A percentile compares a stretch with the other conserved stretches of the same genome.
Evolutionary conservation across 768 basidiomycete species (phyloP).

Genomic region (Kwoniella bestiolae): DNA sequence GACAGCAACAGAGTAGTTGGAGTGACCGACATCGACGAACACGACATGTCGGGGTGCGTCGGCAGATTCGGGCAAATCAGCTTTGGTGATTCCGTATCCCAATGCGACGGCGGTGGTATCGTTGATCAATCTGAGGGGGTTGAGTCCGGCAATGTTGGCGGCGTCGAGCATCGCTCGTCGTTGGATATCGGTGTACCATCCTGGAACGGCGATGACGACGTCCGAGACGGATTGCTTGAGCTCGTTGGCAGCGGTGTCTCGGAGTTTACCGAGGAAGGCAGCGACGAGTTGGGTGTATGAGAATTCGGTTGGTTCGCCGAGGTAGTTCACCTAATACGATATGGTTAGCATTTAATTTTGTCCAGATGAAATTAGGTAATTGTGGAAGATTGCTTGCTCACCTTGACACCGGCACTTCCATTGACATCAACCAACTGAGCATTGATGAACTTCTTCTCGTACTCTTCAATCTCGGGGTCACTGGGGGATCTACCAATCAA

Average conservation of each 20-base stretch:
- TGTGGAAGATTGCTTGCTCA: conserved; percentile 58
- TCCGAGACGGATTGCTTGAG: conserved; percentile 86
- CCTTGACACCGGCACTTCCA: conserved; percentile 84
- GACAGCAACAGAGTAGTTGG: conserved; percentile 80
- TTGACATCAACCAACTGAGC: conserved; percentile 81
- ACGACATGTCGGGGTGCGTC: conserved; percentile 84
- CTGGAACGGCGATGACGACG: conserved; percentile 93
- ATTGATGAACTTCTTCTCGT: conserved; percentile 90
- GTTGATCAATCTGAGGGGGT: conserved; percentile 92
- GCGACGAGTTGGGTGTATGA: conserved; percentile 89
- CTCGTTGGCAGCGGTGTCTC: conserved; percentile 81
- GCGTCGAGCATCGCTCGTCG: conserved; percentile 88
- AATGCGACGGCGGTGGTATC: conserved; percentile 95
- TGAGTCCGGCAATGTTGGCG: conserved; percentile 84
- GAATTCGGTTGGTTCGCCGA: conserved; percentile 77
- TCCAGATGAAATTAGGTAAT: background rate
- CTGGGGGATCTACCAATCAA: conserved; percentile 78
- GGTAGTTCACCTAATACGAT: conserved; percentile 74
- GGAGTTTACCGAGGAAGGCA: conserved; percentile 86
- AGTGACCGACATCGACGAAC: conserved; percentile 95
- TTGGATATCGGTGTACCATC: conserved; percentile 95
- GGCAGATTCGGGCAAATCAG: conserved; percentile 80
- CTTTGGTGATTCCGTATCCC: conserved; percentile 98
- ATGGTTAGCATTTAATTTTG: background rate
- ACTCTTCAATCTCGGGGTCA: conserved; percentile 75